These are phyloP conservation scores for Noccaea bulbosa DNA, from an alignment of 345 rosid species.

Conservation along the genomic window DNA sequence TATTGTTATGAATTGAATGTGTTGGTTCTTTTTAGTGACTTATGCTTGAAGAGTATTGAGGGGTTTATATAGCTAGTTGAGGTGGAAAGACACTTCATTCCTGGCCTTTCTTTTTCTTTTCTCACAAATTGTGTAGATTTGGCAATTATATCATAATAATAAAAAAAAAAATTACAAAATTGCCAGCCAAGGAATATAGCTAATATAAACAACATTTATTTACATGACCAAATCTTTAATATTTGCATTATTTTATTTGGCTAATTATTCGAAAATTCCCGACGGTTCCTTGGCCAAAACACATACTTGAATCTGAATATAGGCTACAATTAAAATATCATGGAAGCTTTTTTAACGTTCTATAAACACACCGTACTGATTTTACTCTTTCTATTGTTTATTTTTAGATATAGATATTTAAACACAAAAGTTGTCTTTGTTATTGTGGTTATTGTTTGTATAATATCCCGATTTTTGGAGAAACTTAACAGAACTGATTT, in stretches of 20 bases:
- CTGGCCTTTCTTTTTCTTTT: constrained; percentile 27
- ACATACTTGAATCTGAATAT: not conserved
- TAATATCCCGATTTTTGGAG: no score
- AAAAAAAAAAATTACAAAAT: not conserved
- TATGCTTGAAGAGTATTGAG: constrained; percentile 25
- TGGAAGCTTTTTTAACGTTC: not conserved
- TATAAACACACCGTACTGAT: not conserved
- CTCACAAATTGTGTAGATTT: not conserved
- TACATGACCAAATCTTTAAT: constrained; percentile 1
- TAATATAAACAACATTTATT: not conserved
- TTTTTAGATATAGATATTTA: not conserved
- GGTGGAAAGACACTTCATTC: constrained; percentile 33
- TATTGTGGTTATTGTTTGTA: constrained; percentile 6
- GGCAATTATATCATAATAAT: constrained; percentile 8
- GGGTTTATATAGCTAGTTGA: constrained; percentile 45
- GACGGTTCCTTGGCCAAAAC: constrained; percentile 31
- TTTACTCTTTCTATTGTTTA: not conserved
- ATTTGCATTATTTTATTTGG: not conserved
- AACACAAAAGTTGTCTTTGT: not conserved
- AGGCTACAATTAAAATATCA: not conserved
- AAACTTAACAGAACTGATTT: no score
- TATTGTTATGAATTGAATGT: constrained; percentile 20
- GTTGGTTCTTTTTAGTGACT: constrained; percentile 34
- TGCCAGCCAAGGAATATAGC: constrained; percentile 31
- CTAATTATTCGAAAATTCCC: not conserved